These are phyloP conservation scores for Sclerotinia minor DNA, from an alignment of 2,329 filamentous ascomycete species.

Conservation along the genomic window DNA sequence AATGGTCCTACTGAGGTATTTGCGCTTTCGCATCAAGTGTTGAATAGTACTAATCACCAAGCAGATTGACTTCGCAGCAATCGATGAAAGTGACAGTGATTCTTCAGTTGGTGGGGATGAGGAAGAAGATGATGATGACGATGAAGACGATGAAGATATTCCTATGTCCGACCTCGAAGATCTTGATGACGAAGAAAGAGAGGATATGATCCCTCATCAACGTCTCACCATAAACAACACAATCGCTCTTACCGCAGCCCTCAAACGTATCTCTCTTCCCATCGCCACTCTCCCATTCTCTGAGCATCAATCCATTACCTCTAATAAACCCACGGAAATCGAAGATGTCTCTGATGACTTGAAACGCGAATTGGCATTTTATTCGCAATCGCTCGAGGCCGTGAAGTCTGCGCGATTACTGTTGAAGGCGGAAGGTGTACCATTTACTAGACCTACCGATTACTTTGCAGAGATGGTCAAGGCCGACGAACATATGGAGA, in stretches of 20 bases:
- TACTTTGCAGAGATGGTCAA: conserved; percentile 99
- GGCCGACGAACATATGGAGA: conserved; percentile 96
- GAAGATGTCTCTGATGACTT: conserved; percentile 88
- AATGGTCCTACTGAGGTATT: conserved; percentile 33
- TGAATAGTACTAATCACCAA: conserved; percentile 25
- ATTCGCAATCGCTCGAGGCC: conserved; percentile 82
- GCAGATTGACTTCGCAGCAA: conserved; percentile 53
- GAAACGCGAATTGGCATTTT: conserved; percentile 88
- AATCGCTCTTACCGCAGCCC: conserved; percentile 74
- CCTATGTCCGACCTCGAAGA: conserved; percentile 85
- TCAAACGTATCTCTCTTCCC: conserved; percentile 76
- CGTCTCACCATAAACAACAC: conserved; percentile 98
- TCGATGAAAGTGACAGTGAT: conserved; percentile 63
- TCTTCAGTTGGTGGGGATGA: conserved; percentile 51
- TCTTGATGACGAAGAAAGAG: conserved; percentile 73
- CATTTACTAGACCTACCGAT: conserved; percentile 86
- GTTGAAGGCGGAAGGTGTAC: conserved; percentile 77
- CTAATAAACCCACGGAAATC: conserved; percentile 68
- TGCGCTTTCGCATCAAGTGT: conserved; percentile 16
- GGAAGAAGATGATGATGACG: conserved; percentile 47
- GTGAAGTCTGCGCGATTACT: conserved; percentile 70
- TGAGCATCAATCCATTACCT: conserved; percentile 75
- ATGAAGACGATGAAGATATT: conserved; percentile 82
- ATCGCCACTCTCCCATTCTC: conserved; percentile 73
- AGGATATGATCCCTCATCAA: conserved; percentile 86